Percentiles rank a stretch among this genome's conserved stretches.
These are phyloP conservation scores for Orychophragmus violaceus DNA, from an alignment of 345 rosid genomes.

Conservation along the genomic window DNA sequence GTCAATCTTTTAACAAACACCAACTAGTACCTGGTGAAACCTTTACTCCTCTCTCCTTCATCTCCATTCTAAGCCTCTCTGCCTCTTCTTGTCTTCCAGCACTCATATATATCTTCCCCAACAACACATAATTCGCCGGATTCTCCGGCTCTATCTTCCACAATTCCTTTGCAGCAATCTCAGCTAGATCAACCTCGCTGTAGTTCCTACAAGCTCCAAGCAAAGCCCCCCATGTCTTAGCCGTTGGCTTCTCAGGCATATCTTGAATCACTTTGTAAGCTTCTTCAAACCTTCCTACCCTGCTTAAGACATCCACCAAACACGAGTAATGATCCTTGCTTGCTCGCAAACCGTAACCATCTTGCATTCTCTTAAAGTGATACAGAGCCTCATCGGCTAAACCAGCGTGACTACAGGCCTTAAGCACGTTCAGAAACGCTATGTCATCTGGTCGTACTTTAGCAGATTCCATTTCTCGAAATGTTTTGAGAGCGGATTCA, in stretches of 20 bases:
- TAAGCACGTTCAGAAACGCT: slow-evolving; percentile 49
- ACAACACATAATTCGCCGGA: slow-evolving; percentile 46
- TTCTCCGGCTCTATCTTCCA: slow-evolving; percentile 55
- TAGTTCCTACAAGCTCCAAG: slow-evolving; percentile 60
- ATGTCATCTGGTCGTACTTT: slow-evolving; percentile 49
- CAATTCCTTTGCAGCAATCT: slow-evolving; percentile 49
- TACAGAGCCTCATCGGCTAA: slow-evolving; percentile 49
- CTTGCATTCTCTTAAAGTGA: slow-evolving; percentile 37
- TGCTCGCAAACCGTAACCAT: slow-evolving; percentile 34
- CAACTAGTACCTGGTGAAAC: slow-evolving; percentile 55
- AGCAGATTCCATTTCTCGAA: slow-evolving; percentile 48
- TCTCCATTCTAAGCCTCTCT: slow-evolving; percentile 45
- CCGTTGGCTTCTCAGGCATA: slow-evolving; percentile 50
- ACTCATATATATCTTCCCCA: slow-evolving; percentile 47
- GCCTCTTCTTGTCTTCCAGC: slow-evolving; percentile 59
- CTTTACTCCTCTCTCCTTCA: slow-evolving; percentile 48
- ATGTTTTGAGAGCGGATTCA: slow-evolving; percentile 36
- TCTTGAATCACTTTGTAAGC: slow-evolving; percentile 42
- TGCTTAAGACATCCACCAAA: slow-evolving; percentile 51
- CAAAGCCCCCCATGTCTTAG: slow-evolving; percentile 61
- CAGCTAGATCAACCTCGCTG: slow-evolving; percentile 53
- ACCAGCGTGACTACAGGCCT: slow-evolving; percentile 69
- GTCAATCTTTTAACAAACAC: slow-evolving; percentile 35
- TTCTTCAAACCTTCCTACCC: slow-evolving; percentile 53
- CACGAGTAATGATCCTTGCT: slow-evolving; percentile 60